Base-by-base conservation (phyloP, 805 yeast genomes). In the Metschnikowia proteae region DNA sequence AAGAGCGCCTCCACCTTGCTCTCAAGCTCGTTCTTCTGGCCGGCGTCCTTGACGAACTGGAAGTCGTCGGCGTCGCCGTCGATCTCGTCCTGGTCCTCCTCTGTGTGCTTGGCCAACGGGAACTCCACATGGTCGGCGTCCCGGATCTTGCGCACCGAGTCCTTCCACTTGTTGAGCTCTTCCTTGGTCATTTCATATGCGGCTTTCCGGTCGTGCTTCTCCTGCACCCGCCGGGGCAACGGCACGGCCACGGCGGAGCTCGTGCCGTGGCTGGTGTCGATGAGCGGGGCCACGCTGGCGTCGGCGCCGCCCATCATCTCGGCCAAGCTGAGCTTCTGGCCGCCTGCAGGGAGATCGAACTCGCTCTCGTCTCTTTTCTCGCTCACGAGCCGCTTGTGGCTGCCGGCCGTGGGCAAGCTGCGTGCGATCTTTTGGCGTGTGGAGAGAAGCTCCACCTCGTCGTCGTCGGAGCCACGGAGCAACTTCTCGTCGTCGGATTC, bases 121-220 rank as follows among this genome's bases (percentile, higher is more conserved):
- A 92, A 92, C 47, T 80, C 76, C 44, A 94, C 68, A 49, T 86
- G 90, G 60, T 91, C 97, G 0, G 96, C 94, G 51, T 82, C 81
- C 57, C 96, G 81, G 58, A 88, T 86, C 48, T 80, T 78, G 52
- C 82, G 81, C 25, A 94, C 88, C 0, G 84, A 80, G 44, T 90
- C 96, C 47, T 83, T 80, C 98, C 99, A 94, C 66, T 85, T 86
- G 50, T 81, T 76, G 5, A 92, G 87, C 62, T 94, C 96, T 38
- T 84, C 86, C 57, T 84, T 89, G 39, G 97, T 82, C 31, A 94
- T 79, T 49, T 88, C 95, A 64, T 87, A 91, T 0, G 99, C 98
- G 2, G 92, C 97, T 49, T 75, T 78, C 62, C 98, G 79, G 58
- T 91, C 96, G 56, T 85, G 79, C 62, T 94, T 81, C 58, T 87